These are phyloP conservation scores for Acacia crassicarpa DNA, from an alignment of 306 rosid species.

Conservation along the genomic window DNA sequence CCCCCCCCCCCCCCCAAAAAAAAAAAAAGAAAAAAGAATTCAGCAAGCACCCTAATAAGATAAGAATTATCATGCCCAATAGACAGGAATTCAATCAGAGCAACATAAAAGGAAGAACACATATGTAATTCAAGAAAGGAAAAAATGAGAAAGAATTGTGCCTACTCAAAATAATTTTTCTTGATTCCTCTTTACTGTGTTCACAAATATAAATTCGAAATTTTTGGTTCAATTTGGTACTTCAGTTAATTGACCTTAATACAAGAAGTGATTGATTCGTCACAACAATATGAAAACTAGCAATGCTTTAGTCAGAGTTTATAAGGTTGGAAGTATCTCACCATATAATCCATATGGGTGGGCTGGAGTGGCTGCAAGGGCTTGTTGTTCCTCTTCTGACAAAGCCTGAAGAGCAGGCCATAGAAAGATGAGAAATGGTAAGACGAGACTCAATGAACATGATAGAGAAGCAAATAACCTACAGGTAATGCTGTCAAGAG, in stretches of 20 bases:
- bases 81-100: not conserved
- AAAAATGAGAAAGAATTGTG: not conserved
- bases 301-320: constrained; percentile 2
- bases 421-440: constrained; percentile 31
- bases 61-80: not conserved
- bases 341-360: constrained; percentile 92
- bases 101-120: not conserved
- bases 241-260: not conserved
- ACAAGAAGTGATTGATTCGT: not conserved
- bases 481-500: constrained; percentile 85
- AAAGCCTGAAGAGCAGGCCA: constrained; percentile 59
- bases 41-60: not conserved
- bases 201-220: not conserved
- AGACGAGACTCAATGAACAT: constrained; percentile 14
- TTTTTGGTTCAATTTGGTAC: not conserved
- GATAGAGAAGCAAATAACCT: constrained; percentile 32
- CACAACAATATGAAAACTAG: not conserved
- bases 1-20: too few relatives aligned
- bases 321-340: constrained; percentile 38
- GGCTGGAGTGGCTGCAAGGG: constrained; percentile 93
- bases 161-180: not conserved
- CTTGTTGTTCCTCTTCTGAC: constrained; percentile 79
- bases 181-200: not conserved
- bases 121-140: not conserved
- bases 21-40: not conserved